phyloP scores from a whole-genome alignment of 1,139 yeast genomes.

The Zygosaccharomyces pseudobailii region DNA sequence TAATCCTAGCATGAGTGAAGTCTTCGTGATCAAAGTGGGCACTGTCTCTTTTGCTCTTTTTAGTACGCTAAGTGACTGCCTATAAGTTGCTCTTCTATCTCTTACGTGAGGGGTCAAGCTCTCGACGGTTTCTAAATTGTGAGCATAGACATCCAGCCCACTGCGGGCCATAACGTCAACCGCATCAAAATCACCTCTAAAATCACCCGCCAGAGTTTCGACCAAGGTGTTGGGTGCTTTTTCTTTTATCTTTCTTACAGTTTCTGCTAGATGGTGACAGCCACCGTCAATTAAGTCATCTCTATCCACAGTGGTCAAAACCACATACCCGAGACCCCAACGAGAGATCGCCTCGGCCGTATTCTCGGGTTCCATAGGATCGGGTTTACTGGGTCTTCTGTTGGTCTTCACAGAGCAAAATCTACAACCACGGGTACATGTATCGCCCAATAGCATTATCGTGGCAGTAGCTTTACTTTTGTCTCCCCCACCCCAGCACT shows the following conservation, averaged over 20 bases:
- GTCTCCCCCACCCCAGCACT: slow-evolving; percentile 97
- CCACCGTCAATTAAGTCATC: slow-evolving; percentile 96
- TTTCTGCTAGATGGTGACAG: slow-evolving; percentile 81
- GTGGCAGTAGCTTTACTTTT: slow-evolving; percentile 98
- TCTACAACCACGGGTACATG: slow-evolving; percentile 97
- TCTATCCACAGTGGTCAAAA: slow-evolving; percentile 94
- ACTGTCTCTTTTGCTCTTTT: slow-evolving; percentile 73
- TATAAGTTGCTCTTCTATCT: slow-evolving; percentile 93
- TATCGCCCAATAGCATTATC: slow-evolving; percentile 96
- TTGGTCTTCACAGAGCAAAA: slow-evolving; percentile 96
- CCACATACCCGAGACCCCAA: slow-evolving; percentile 99
- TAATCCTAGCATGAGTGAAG: slow-evolving; percentile 93
- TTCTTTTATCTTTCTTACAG: slow-evolving; percentile 75
- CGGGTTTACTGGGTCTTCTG: slow-evolving; percentile 81
- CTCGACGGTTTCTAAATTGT: slow-evolving; percentile 94
- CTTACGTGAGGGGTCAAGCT: slow-evolving; percentile 91
- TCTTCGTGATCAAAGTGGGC: slow-evolving; percentile 79
- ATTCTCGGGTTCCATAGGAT: slow-evolving; percentile 94
- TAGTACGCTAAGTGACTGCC: slow-evolving; percentile 78
- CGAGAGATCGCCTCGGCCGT: slow-evolving; percentile 96
- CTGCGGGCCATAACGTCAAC: slow-evolving; percentile 75
- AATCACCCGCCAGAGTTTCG: slow-evolving; percentile 93
- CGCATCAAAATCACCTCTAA: slow-evolving; percentile 81
- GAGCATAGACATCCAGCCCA: slow-evolving; percentile 96
- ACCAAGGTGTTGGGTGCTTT: slow-evolving; percentile 90